Conservation (phyloP, 2,329 filamentous ascomycete genomes). For the Ophiocordyceps unilateralis region DNA sequence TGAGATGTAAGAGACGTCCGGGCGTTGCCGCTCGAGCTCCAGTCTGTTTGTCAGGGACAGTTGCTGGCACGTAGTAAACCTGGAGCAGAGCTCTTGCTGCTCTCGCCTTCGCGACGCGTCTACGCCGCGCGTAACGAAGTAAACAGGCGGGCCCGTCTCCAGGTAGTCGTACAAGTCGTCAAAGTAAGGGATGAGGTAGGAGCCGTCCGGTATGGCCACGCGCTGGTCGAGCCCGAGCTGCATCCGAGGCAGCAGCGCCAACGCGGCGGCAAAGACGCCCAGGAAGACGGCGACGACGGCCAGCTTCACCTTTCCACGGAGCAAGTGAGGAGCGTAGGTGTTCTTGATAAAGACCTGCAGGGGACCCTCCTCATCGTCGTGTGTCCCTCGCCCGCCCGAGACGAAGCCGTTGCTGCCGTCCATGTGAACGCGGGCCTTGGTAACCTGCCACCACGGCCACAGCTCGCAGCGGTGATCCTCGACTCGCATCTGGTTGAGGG, state of each 20-base stretch:
- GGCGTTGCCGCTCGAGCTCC: slow-evolving; percentile 83
- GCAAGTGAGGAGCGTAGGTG: slow-evolving; percentile 64
- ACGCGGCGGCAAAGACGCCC: slow-evolving; percentile 67
- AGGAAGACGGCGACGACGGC: slow-evolving; percentile 66
- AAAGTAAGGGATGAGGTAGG: slow-evolving; percentile 91
- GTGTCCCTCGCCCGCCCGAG: slow-evolving; percentile 41
- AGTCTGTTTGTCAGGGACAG: slow-evolving; percentile 77
- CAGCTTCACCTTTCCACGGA: slow-evolving; percentile 67
- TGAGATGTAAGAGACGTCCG: slow-evolving; percentile 74
- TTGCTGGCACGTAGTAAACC: slow-evolving; percentile 75
- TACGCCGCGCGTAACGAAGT: slow-evolving; percentile 75
- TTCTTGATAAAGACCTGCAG: slow-evolving; percentile 83
- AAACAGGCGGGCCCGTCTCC: slow-evolving; percentile 80
- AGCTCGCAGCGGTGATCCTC: slow-evolving; percentile 83
- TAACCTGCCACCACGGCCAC: slow-evolving; percentile 74
- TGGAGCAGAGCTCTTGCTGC: slow-evolving; percentile 77
- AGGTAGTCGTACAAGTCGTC: slow-evolving; percentile 91
- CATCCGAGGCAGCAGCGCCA: slow-evolving; percentile 72
- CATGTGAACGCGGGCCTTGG: slow-evolving; percentile 52
- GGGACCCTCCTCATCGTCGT: slow-evolving; percentile 65
- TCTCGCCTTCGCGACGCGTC: slow-evolving; percentile 60
- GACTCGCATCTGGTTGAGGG: slow-evolving; percentile 79
- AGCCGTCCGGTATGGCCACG: slow-evolving; percentile 83
- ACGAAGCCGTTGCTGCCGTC: slow-evolving; percentile 36
- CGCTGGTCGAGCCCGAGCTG: slow-evolving; percentile 84